Evolutionary conservation across 164 flowering plant species (phyloP), one percentile per base, ranked within the genome.

Genomic region (Umbilicus rupestris): DNA sequence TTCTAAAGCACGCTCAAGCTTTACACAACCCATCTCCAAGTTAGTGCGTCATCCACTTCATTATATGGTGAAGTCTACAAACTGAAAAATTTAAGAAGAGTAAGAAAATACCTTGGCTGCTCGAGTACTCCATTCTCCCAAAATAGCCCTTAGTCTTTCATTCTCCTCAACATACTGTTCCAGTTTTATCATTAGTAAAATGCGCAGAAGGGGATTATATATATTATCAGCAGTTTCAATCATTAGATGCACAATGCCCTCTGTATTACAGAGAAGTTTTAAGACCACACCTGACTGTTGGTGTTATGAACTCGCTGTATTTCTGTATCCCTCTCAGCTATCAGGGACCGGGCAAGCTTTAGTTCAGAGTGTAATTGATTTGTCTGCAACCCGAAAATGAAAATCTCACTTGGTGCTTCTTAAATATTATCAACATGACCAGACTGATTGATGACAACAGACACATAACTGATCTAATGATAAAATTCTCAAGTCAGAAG

Each of bases 1-100:
- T 69, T 95, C 97, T 81, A 89, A 70, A 29, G 97, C 99, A 66
- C 99, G 83, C 69, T 95, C 98, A 74, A 95, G 96, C 99, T 94
- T 59, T 60, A 15, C 63, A 30, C 1, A 29, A 52, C 50, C 39
- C 39, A 66, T 29, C 16, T 20, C 55, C 4, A 2, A 41, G 41
- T 29, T 60, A 35, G 59, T 17, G 68, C 69, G 57, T 16, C 41
- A 39, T 8, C n/a, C 28, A 24, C 16, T 45, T 22, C 63, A 58
- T 59, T 17, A 1, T 46, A 28, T 22, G 35, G 17, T 33, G n/a
- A 62, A 37, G 35, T n/a, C 17, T 5, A 55, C 17, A 2, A 26
- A 55, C 33, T 46, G 29, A 8, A 15, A 5, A 26, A 64, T 0
- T 3, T 55, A 8, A 7, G 17, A 28, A 47, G 33, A 26, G 45